Conservation (phyloP, 2,329 filamentous ascomycete genomes). For the Curvularia eragrostidis region DNA sequence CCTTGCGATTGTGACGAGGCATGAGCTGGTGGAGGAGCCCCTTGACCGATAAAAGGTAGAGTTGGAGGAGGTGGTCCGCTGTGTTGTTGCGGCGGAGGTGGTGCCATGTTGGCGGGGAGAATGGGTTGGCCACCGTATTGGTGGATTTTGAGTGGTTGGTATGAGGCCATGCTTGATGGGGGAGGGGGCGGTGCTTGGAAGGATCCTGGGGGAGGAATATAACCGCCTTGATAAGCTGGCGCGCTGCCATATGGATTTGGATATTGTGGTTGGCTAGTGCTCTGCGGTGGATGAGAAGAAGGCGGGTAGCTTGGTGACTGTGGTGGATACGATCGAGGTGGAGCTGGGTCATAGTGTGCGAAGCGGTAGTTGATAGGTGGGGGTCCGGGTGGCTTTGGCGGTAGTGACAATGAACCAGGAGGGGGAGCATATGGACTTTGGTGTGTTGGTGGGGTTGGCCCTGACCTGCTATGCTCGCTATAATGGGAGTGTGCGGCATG, state of each 20-base stretch:
- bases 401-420: constrained; percentile 30
- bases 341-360: constrained; percentile 46
- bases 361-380: constrained; percentile 45
- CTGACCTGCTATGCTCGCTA: constrained; percentile 30
- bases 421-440: constrained; percentile 44
- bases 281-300: constrained; percentile 26
- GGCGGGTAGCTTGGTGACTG: constrained; percentile 32
- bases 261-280: constrained; percentile 58
- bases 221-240: constrained; percentile 37
- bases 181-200: constrained; percentile 45
- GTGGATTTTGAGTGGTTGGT: constrained; percentile 46
- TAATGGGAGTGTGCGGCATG: constrained; percentile 36
- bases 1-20: constrained; percentile 15
- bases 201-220: constrained; percentile 42
- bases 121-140: constrained; percentile 52
- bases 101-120: constrained; percentile 48
- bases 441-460: constrained; percentile 31
- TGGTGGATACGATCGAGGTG: constrained; percentile 34
- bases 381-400: constrained; percentile 41
- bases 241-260: constrained; percentile 27
- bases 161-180: constrained; percentile 28
- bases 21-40: background rate
- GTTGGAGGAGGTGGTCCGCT: constrained; percentile 8
- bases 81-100: constrained; percentile 26
- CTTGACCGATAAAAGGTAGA: constrained; percentile 4